Percentiles rank a stretch among this genome's conserved stretches.
Conservation (phyloP, 1,139 yeast genomes). For the Hansenula lynferdii region DNA sequence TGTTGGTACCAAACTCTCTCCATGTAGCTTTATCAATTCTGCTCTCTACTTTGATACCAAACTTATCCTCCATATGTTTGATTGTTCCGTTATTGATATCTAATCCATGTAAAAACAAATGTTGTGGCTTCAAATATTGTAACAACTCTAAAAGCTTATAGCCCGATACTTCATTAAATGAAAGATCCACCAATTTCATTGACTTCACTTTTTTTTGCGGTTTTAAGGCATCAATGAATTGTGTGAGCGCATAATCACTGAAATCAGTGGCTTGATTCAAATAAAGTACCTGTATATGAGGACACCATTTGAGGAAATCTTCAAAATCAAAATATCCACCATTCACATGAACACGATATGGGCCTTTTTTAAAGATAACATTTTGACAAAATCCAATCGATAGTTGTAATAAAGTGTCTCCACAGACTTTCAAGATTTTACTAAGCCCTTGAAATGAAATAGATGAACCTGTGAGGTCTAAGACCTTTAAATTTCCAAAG, state of each 20-base stretch:
- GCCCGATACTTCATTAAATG: slow-evolving; percentile 19
- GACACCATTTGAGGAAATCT: slow-evolving; percentile 13
- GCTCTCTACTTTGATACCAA: slow-evolving; percentile 15
- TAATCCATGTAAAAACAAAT: slow-evolving; percentile 17
- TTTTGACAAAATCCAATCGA: slow-evolving; percentile 20
- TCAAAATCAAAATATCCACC: slow-evolving; percentile 16
- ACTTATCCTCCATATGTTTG: slow-evolving; percentile 11
- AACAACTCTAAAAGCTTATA: slow-evolving; percentile 18
- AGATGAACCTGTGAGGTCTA: slow-evolving; percentile 20
- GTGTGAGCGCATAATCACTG: slow-evolving; percentile 15
- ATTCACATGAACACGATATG: slow-evolving; percentile 7
- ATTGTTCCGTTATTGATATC: slow-evolving; percentile 15
- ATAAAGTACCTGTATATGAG: slow-evolving; percentile 12
- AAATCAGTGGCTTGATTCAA: slow-evolving; percentile 21
- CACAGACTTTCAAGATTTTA: slow-evolving; percentile 13
- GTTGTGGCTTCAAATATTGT: slow-evolving; percentile 8
- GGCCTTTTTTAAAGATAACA: slow-evolving; percentile 14
- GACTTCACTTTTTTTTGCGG: slow-evolving; percentile 1
- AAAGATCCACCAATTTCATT: slow-evolving; percentile 16
- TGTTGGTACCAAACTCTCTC: slow-evolving; percentile 19
- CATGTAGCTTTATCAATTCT: slow-evolving; percentile 15
- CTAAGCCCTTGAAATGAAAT: slow-evolving; percentile 18
- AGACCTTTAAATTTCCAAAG: slow-evolving; percentile 8
- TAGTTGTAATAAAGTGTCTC: slow-evolving; percentile 10
- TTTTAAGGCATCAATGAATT: slow-evolving; percentile 10